Percentiles rank a stretch among this genome's conserved stretches.
Evolutionary conservation across 208 protist genomes (phyloP).

Genomic region (Tetramitus jugosus): DNA sequence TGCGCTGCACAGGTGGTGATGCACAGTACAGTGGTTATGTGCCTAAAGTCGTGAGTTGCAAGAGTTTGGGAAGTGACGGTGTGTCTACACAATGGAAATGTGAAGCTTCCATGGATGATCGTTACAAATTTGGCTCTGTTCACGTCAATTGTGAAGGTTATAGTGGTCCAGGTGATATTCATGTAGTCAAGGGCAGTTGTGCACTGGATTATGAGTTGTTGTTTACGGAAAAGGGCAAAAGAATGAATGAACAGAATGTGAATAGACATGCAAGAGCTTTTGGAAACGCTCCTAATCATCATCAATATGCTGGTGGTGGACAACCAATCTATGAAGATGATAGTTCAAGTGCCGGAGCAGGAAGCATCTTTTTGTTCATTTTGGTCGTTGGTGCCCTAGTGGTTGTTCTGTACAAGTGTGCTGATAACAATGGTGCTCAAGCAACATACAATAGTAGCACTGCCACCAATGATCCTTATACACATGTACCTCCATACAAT

Average conservation of each 20-base stretch:
- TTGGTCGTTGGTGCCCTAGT: background rate
- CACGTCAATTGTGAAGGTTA: constrained; percentile 15
- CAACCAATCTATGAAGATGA: background rate
- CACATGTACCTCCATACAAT: background rate
- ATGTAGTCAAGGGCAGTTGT: background rate
- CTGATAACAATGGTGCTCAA: background rate
- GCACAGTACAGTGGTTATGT: background rate
- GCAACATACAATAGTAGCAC: background rate
- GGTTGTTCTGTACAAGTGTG: background rate
- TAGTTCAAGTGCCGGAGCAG: background rate
- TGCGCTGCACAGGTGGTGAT: background rate
- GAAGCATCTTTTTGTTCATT: background rate
- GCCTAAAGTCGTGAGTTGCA: background rate
- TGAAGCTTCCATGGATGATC: background rate
- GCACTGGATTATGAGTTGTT: background rate
- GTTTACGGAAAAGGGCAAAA: background rate
- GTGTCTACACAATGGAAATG: background rate
- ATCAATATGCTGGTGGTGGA: no score
- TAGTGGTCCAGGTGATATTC: background rate
- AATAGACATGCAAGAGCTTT: background rate
- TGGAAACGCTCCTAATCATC: background rate
- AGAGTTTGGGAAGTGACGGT: background rate
- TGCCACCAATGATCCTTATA: background rate
- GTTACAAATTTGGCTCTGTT: background rate
- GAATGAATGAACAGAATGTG: background rate